Percentiles rank a stretch among this genome's conserved stretches.
These are phyloP conservation scores for Eucalyptus erythrocorys DNA, from an alignment of 345 rosid species.

Conservation along the genomic window DNA sequence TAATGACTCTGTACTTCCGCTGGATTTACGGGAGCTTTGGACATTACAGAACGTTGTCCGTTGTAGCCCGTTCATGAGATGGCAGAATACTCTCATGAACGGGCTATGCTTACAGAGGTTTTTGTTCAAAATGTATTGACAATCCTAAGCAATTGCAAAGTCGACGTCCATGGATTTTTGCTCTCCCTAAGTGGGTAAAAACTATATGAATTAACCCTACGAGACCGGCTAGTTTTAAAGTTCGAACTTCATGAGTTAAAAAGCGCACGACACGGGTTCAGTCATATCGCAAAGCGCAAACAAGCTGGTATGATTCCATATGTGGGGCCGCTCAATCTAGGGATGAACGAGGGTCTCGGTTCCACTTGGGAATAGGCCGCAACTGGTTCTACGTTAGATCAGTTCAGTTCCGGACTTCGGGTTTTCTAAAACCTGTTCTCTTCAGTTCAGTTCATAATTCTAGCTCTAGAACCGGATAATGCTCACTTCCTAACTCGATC, in stretches of 20 bases:
- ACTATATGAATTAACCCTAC: background rate
- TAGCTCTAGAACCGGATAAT: background rate
- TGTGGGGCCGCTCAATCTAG: background rate
- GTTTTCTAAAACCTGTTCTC: background rate
- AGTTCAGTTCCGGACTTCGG: background rate
- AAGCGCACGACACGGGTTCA: background rate
- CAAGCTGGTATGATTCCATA: background rate
- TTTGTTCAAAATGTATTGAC: background rate
- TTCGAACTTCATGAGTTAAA: background rate
- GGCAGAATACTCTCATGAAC: background rate
- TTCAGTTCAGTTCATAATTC: background rate
- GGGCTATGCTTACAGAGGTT: background rate
- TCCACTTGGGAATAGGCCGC: background rate
- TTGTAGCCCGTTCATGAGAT: background rate
- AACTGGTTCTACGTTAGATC: fast-evolving
- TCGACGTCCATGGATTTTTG: background rate
- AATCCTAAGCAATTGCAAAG: background rate
- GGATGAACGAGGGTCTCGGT: background rate
- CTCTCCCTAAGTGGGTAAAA: background rate
- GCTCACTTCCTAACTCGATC: background rate
- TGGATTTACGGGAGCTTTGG: background rate
- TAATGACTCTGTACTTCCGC: background rate
- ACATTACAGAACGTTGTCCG: background rate
- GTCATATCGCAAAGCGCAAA: background rate
- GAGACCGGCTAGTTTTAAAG: background rate